phyloP scores from a whole-genome alignment of 2,329 filamentous ascomycete species.

The Teratosphaeria destructans region DNA sequence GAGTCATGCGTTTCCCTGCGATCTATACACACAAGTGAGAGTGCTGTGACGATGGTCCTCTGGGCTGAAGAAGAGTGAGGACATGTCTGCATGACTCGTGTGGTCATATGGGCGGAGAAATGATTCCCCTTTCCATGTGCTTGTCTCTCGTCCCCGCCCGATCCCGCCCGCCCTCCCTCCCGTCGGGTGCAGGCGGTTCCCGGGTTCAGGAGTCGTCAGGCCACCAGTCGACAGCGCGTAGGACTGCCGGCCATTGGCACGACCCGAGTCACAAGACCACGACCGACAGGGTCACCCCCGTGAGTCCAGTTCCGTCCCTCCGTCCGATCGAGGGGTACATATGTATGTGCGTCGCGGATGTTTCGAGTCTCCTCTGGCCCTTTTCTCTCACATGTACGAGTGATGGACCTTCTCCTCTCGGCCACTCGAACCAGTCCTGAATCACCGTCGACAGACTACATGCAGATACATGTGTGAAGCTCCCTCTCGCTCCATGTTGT shows the following conservation, averaged over 20 bases:
- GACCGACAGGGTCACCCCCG: background rate
- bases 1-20: too few species aligned
- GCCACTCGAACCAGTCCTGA: background rate
- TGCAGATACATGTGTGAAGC: background rate
- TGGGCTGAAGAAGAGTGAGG: background rate
- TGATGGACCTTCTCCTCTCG: background rate
- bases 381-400: too few species aligned
- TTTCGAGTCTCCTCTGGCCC: background rate
- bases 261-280: background rate
- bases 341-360: background rate
- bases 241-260: background rate
- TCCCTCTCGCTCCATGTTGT: background rate
- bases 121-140: too few species aligned
- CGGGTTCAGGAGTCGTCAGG: background rate
- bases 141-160: too few species aligned
- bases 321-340: background rate
- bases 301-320: too few species aligned
- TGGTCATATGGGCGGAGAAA: background rate
- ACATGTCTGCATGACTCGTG: background rate
- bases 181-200: background rate
- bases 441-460: background rate
- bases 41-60: background rate
- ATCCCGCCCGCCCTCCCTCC: too few species aligned
- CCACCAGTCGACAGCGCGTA: background rate
- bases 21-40: too few species aligned